These are phyloP conservation scores for Lithohypha guttulata DNA, from an alignment of 2,329 filamentous ascomycete species.

Conservation along the genomic window DNA sequence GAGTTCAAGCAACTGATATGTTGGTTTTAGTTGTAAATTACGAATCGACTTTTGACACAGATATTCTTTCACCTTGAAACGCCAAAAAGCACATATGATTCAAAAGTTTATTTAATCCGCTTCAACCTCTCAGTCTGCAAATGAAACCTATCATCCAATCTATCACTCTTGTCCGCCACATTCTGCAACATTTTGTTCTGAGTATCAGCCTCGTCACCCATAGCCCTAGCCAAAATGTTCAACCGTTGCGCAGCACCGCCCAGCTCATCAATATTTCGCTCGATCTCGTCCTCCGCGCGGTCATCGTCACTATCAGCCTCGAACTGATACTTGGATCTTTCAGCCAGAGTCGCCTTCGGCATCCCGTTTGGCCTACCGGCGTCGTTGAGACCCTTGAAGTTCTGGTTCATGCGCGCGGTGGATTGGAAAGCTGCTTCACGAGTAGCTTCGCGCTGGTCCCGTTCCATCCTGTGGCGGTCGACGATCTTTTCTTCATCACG, in stretches of 20 bases:
- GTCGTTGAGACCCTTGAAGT: conserved; percentile 53
- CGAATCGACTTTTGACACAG: too few species aligned
- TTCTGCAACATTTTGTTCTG: conserved; percentile 70
- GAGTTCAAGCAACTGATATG: too few species aligned
- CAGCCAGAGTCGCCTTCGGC: conserved; percentile 41
- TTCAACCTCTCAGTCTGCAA: conserved; percentile 21
- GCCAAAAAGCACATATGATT: too few species aligned
- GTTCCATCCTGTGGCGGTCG: conserved; percentile 50
- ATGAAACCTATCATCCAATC: conserved; percentile 21
- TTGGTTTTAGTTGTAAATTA: too few species aligned
- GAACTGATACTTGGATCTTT: conserved; percentile 64
- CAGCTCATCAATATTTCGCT: conserved; percentile 52
- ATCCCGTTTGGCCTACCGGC: conserved; percentile 35
- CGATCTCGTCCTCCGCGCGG: conserved; percentile 61
- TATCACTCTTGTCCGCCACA: conserved; percentile 54
- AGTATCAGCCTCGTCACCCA: conserved; percentile 61
- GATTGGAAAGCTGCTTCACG: conserved; percentile 42
- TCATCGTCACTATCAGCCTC: conserved; percentile 64
- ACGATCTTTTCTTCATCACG: conserved; percentile 59
- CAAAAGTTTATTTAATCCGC: conserved; percentile 19
- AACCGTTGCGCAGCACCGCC: conserved; percentile 55
- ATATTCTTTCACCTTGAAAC: too few species aligned
- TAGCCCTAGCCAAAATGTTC: conserved; percentile 62
- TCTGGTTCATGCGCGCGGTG: conserved; percentile 52
- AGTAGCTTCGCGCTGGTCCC: conserved; percentile 46